A percentile compares a stretch with the other conserved stretches of the same genome.
These are phyloP conservation scores for Ramaria rubella DNA, from an alignment of 768 basidiomycete genomes.

Conservation along the genomic window DNA sequence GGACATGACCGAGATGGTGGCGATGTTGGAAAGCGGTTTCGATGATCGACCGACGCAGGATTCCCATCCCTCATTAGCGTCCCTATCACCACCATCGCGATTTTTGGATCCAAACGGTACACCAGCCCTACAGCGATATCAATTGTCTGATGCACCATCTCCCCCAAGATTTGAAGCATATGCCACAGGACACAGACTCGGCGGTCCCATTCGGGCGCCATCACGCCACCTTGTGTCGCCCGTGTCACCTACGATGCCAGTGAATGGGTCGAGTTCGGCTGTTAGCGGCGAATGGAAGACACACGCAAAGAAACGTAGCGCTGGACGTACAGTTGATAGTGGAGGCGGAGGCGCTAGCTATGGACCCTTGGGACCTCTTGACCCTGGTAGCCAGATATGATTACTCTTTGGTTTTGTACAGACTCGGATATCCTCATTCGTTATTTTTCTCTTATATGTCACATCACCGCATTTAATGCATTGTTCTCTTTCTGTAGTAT, in stretches of 20 bases:
- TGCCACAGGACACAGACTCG: slow-evolving; percentile 45
- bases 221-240: slow-evolving; percentile 19
- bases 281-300: slow-evolving; percentile 30
- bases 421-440: slow-evolving; percentile 14
- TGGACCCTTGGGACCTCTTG: slow-evolving; percentile 43
- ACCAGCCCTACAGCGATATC: slow-evolving; percentile 38
- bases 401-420: no score
- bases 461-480: no score
- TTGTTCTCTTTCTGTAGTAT: neutral
- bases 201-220: slow-evolving; percentile 33
- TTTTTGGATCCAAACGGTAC: neutral
- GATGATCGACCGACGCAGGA: slow-evolving; percentile 58
- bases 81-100: neutral
- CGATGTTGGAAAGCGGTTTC: slow-evolving; percentile 89
- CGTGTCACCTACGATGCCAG: slow-evolving; percentile 24
- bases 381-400: slow-evolving; percentile 41
- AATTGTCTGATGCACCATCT: slow-evolving; percentile 49
- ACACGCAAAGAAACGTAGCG: slow-evolving; percentile 37
- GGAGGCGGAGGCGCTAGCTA: slow-evolving; percentile 24
- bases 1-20: slow-evolving; percentile 73
- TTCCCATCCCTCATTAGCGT: neutral
- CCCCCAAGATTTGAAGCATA: slow-evolving; percentile 50
- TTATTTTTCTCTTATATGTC: slow-evolving; percentile 21
- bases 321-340: slow-evolving; percentile 27
- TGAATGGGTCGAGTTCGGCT: slow-evolving; percentile 31